Conservation (phyloP, 345 rosid species). For the Alliaria petiolata region DNA sequence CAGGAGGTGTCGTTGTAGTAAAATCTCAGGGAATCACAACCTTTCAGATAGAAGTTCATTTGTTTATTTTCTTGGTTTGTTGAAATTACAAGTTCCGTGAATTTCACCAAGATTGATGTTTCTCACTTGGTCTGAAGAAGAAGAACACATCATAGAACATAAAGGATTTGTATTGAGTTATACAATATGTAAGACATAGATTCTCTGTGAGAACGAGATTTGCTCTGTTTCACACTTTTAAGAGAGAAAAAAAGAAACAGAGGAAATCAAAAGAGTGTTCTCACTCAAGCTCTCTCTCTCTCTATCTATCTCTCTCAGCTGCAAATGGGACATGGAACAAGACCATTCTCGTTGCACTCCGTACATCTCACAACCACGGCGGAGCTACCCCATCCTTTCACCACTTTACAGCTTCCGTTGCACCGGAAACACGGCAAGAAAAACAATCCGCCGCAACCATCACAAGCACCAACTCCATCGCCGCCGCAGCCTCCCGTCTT, state of each 20-base stretch:
- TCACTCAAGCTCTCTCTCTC: background rate
- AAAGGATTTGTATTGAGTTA: conserved; percentile 12
- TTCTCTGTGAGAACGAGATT: background rate
- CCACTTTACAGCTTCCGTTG: conserved; percentile 72
- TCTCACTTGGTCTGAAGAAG: background rate
- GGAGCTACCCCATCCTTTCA: conserved; percentile 33
- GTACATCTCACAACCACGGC: conserved; percentile 47
- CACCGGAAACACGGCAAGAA: conserved; percentile 79
- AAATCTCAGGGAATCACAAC: background rate
- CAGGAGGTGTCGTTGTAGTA: background rate
- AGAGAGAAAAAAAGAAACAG: background rate
- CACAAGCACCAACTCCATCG: conserved; percentile 35
- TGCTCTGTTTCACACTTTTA: conserved; percentile 3
- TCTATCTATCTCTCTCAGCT: conserved; percentile 37
- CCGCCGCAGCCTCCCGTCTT: conserved; percentile 30
- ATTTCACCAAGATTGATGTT: background rate
- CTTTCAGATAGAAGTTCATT: background rate
- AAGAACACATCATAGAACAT: conserved; percentile 1
- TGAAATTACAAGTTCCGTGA: background rate
- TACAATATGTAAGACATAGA: conserved; percentile 5
- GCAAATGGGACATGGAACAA: conserved; percentile 79
- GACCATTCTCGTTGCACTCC: conserved; percentile 90
- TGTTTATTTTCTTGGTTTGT: background rate
- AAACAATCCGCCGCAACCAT: conserved; percentile 67
- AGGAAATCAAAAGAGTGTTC: background rate